These are phyloP conservation scores for Mesembryanthemum crystallinum DNA, from an alignment of 148 eudicot species.

Conservation along the genomic window DNA sequence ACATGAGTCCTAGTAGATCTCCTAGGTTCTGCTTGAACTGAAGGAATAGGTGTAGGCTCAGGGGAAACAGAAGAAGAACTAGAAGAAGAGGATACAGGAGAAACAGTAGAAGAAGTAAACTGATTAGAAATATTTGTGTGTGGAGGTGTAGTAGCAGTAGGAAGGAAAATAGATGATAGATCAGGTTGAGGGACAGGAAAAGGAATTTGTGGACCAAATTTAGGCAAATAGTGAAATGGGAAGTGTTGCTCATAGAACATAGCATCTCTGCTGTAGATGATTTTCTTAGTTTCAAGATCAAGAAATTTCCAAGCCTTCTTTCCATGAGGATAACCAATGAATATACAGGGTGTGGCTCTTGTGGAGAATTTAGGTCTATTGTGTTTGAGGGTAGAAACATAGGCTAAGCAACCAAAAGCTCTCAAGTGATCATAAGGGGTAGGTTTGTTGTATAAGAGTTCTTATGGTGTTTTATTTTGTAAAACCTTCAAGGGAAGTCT, in stretches of 20 bases:
- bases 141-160: neutral
- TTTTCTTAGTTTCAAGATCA: neutral
- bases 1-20: too few species aligned
- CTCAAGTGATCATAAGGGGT: too few species aligned
- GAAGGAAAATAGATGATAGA: neutral
- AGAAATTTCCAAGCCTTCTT: neutral
- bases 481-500: too few species aligned
- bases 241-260: neutral
- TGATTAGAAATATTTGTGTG: neutral
- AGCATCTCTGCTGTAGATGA: neutral
- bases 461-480: too few species aligned
- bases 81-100: neutral
- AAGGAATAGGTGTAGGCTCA: neutral
- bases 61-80: neutral
- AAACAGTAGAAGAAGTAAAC: neutral
- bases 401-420: too few species aligned
- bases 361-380: too few species aligned
- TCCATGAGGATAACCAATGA: neutral
- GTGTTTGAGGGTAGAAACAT: too few species aligned
- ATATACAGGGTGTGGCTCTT: too few species aligned
- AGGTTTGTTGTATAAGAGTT: too few species aligned
- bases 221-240: neutral
- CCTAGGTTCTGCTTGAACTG: too few species aligned
- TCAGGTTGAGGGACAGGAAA: neutral
- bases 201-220: neutral